Conservation (phyloP, 441 rosid species). For the Syzygium malaccense region DNA sequence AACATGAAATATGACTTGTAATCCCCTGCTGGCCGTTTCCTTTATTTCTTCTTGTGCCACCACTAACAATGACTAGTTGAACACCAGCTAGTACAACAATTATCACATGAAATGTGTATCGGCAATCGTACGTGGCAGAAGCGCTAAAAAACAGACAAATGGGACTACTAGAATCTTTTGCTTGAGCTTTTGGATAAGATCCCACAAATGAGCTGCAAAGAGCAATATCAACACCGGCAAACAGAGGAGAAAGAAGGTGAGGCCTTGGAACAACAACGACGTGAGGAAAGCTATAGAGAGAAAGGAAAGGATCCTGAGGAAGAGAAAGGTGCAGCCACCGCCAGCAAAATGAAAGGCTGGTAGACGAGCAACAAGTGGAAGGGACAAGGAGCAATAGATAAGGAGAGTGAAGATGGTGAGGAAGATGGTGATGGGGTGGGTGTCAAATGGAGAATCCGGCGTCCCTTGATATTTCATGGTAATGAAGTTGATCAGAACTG, state of each 20-base stretch:
- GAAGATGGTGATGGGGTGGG: neutral
- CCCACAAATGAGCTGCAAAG: neutral
- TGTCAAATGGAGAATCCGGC: neutral
- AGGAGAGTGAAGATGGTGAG: neutral
- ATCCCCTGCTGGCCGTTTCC: neutral
- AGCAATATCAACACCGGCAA: neutral
- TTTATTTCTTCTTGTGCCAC: neutral
- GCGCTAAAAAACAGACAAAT: neutral
- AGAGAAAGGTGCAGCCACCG: neutral
- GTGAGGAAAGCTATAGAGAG: neutral
- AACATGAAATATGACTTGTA: too few relatives aligned
- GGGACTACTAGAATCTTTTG: neutral
- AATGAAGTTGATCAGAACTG: neutral
- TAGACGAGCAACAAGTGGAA: neutral
- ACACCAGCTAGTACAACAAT: neutral
- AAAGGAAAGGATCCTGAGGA: neutral
- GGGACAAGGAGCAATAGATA: neutral
- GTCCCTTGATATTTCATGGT: too few relatives aligned
- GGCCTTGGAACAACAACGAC: neutral
- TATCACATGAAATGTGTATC: neutral
- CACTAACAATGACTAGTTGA: too few relatives aligned
- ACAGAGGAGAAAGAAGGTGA: neutral
- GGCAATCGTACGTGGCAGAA: accelerated
- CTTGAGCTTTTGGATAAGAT: neutral
- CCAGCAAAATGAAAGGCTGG: neutral